Conservation (phyloP, 495 filamentous ascomycete species). For the Darksidea phi region DNA sequence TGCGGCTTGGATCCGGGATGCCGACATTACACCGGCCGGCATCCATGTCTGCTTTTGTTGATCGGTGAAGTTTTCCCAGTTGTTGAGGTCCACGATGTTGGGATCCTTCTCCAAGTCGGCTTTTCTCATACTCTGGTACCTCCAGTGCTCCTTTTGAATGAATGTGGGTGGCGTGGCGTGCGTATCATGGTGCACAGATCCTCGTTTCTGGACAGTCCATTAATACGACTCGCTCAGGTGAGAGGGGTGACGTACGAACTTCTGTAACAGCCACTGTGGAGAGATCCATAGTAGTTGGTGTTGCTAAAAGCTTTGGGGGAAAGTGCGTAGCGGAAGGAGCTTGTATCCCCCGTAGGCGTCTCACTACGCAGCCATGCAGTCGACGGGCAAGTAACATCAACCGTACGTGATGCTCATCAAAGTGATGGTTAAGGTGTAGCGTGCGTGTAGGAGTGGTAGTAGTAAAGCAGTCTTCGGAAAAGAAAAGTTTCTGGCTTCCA, state of each 20-base stretch:
- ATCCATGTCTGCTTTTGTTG: conserved; percentile 16
- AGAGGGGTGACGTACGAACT: conserved; percentile 20
- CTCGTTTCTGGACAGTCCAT: background rate
- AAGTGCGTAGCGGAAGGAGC: too few relatives aligned
- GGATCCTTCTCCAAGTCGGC: conserved; percentile 19
- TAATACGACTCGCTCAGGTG: too few relatives aligned
- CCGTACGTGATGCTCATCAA: too few relatives aligned
- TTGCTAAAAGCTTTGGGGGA: too few relatives aligned
- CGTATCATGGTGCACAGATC: conserved; percentile 27
- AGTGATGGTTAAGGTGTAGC: too few relatives aligned
- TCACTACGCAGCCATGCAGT: too few relatives aligned
- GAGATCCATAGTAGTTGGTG: background rate
- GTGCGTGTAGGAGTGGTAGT: too few relatives aligned
- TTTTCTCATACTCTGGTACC: conserved; percentile 29
- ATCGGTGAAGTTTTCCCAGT: conserved; percentile 15
- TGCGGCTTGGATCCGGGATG: conserved; percentile 16
- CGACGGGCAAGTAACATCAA: too few relatives aligned
- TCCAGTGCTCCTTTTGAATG: conserved; percentile 28
- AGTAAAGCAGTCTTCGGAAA: too few relatives aligned
- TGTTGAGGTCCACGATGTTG: conserved; percentile 18
- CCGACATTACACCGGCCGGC: conserved; percentile 11
- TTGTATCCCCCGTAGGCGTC: too few relatives aligned
- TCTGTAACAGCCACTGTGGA: conserved; percentile 4
- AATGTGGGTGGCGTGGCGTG: conserved; percentile 28
- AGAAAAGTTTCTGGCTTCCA: too few relatives aligned